Base-by-base conservation (phyloP, 2,329 filamentous ascomycete species). In the Ophiostoma perfectum region DNA sequence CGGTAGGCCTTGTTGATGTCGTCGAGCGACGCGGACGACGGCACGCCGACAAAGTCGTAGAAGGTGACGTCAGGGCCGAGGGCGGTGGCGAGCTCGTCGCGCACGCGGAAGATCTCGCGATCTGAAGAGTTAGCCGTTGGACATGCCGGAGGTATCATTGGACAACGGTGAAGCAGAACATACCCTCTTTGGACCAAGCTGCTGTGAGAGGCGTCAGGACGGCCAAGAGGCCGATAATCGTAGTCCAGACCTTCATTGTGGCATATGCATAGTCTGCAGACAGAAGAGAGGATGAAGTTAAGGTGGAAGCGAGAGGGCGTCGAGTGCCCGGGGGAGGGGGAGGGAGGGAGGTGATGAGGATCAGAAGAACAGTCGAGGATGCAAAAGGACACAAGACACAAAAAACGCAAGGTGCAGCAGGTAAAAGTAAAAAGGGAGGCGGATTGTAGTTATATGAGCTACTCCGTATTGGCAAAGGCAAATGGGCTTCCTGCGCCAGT, bases 101-200 rank as follows among this genome's bases (percentile, higher is more conserved):
- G 90, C 71, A 99, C 84, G 74, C 93, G 91, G 82, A 99, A 99
- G 81, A 99, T 98, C 81, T 99, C 95, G 77, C 96, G 92, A 80
- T 99, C 95, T 96, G 75, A 45, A 27, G 12, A 0, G 27, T 65
- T 65, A 65, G 45, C 41, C 38, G 8, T 39, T 39, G 6, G 64
- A 14, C 11, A 11, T 38, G 16, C 12, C 3, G 11, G 16, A 12
- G 11, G 3, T 14, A 45, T 52, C 16, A 3, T 8, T 6, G 18
- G 18, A n/a, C 12, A 9, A 55, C n/a, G 9, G 14, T 55, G 12
- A 44, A 38, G 11, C 27, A 27, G 27, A 27, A 77, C 82, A 73
- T 79, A 90, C 91, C 91, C 84, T 96, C 92, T 79, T 95, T 95
- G 69, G 87, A 88, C 92, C 93, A 97, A 64, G 91, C 91, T 65